These are phyloP conservation scores for Wakefieldia striispora DNA, from an alignment of 768 basidiomycete genomes.

Conservation along the genomic window DNA sequence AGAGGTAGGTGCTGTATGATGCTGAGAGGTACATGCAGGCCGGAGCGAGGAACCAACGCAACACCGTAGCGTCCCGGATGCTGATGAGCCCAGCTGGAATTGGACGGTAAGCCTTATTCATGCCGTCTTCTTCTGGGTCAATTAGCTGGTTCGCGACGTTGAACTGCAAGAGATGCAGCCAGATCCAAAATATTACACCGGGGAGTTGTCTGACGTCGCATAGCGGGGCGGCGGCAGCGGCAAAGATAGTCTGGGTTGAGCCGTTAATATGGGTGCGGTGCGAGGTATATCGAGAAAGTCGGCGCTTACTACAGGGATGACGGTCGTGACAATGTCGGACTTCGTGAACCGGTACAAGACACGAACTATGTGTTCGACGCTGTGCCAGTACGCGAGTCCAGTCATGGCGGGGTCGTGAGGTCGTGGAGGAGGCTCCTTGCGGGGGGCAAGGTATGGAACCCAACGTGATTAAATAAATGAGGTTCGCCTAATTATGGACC, in stretches of 20 bases:
- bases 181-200: constrained; percentile 42
- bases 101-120: constrained; percentile 45
- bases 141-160: constrained; percentile 43
- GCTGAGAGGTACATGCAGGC: constrained; percentile 38
- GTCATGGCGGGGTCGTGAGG: constrained; percentile 24
- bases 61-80: constrained; percentile 31
- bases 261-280: neutral
- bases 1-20: constrained; percentile 30
- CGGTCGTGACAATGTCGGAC: constrained; percentile 24
- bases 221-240: constrained; percentile 33
- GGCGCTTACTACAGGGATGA: constrained; percentile 26
- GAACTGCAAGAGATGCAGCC: constrained; percentile 46
- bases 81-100: constrained; percentile 45
- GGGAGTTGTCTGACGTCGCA: constrained; percentile 18
- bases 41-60: constrained; percentile 37
- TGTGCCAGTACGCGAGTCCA: constrained; percentile 9
- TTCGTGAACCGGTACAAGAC: constrained; percentile 26
- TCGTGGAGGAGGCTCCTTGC: constrained; percentile 8
- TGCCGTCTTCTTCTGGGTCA: constrained; percentile 40
- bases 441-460: neutral
- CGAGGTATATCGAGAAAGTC: neutral
- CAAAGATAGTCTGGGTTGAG: constrained; percentile 33
- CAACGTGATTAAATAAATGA: constrained; percentile 20
- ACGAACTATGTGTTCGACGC: constrained; percentile 5
- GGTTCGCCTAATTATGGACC: constrained; percentile 1